These are phyloP conservation scores for Candida ulmi DNA, from an alignment of 805 yeast species.

Conservation along the genomic window DNA sequence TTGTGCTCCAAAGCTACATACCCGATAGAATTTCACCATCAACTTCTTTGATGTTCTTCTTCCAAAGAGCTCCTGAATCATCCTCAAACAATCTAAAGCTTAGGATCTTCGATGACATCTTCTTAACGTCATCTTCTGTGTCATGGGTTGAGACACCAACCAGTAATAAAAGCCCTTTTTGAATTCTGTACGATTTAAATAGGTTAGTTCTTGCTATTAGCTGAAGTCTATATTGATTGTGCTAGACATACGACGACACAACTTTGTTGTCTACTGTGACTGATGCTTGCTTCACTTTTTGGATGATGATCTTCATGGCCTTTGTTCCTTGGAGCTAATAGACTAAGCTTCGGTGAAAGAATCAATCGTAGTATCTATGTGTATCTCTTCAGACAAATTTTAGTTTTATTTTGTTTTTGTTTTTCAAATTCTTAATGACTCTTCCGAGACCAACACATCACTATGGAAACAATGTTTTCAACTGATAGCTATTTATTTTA, in stretches of 20 bases:
- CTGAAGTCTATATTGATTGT: not conserved
- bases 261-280: constrained; percentile 73
- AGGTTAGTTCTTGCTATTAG: not conserved
- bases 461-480: too few relatives aligned
- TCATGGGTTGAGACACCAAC: constrained; percentile 84
- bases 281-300: constrained; percentile 82
- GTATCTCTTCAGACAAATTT: too few relatives aligned
- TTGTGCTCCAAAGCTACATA: too few relatives aligned
- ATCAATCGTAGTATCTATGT: too few relatives aligned
- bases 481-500: too few relatives aligned
- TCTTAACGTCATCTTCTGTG: constrained; percentile 64
- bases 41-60: constrained; percentile 52
- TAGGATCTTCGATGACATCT: constrained; percentile 60
- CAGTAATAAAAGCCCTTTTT: constrained; percentile 68
- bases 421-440: too few relatives aligned
- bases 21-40: constrained; percentile 69
- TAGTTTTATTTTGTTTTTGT: too few relatives aligned
- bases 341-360: too few relatives aligned
- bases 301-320: constrained; percentile 41
- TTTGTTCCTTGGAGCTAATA: too few relatives aligned
- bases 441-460: too few relatives aligned
- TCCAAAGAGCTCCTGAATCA: constrained; percentile 73
- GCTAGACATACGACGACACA: constrained; percentile 49
- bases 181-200: constrained; percentile 46
- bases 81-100: constrained; percentile 71